A percentile compares a stretch with the other conserved stretches of the same genome.
These are phyloP conservation scores for Inosperma sp. DNA, from an alignment of 768 basidiomycete genomes.

Conservation along the genomic window DNA sequence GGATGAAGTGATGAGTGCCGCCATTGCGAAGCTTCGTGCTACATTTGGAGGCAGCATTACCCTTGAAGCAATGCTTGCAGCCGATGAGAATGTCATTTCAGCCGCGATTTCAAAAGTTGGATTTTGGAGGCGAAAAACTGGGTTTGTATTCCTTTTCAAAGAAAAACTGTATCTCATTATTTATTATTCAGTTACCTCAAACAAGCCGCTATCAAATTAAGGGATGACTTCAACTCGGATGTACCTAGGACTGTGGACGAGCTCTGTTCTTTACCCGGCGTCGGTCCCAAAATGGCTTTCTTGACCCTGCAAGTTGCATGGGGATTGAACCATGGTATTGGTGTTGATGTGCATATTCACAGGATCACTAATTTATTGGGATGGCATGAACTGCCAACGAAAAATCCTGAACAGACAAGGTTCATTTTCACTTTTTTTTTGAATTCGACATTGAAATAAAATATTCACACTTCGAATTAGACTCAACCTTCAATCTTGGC, in stretches of 20 bases:
- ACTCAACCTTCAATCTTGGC: conserved; percentile 78
- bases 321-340: conserved; percentile 87
- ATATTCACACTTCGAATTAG: conserved; percentile 33
- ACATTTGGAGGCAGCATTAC: conserved; percentile 78
- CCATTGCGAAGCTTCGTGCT: conserved; percentile 65
- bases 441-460: background rate
- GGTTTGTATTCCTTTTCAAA: conserved; percentile 40
- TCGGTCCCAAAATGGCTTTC: conserved; percentile 97
- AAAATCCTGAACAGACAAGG: conserved; percentile 86
- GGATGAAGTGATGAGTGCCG: conserved; percentile 81
- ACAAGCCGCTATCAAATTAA: conserved; percentile 62
- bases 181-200: conserved; percentile 57
- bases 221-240: conserved; percentile 73
- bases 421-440: conserved; percentile 20
- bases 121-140: conserved; percentile 86
- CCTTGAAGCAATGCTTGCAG: conserved; percentile 61
- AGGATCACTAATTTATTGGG: conserved; percentile 89
- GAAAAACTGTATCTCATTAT: background rate
- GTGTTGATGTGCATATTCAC: conserved; percentile 95
- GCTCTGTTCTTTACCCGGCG: conserved; percentile 81
- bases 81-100: conserved; percentile 58
- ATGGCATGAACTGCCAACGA: conserved; percentile 87
- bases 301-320: conserved; percentile 79
- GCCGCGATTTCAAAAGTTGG: conserved; percentile 86
- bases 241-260: conserved; percentile 88